These are phyloP conservation scores for Ciborinia camelliae DNA, from an alignment of 2,329 filamentous ascomycete species.

Conservation along the genomic window DNA sequence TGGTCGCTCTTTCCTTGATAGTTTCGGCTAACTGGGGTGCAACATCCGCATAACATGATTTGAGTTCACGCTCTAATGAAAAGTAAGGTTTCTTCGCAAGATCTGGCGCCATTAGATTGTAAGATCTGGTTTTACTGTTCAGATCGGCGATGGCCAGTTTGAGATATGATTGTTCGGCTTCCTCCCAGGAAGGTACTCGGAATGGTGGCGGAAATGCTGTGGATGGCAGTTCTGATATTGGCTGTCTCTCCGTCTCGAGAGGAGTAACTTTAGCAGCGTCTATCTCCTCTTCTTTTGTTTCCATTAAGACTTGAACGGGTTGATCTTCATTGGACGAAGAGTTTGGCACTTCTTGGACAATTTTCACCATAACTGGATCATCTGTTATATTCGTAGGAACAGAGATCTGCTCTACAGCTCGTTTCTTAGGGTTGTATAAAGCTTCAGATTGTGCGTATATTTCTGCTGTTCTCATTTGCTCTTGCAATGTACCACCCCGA, in stretches of 20 bases:
- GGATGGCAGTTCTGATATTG: constrained; percentile 22
- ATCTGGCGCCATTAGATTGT: constrained; percentile 92
- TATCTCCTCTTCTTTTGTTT: constrained; percentile 23
- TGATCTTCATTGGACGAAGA: constrained; percentile 20
- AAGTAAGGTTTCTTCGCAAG: constrained; percentile 93
- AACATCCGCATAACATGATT: constrained; percentile 78
- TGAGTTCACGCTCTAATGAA: constrained; percentile 75
- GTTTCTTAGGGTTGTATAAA: constrained; percentile 55
- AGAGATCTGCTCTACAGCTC: constrained; percentile 46
- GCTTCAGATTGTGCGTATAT: constrained; percentile 74
- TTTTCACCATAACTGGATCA: constrained; percentile 48
- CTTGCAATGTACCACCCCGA: constrained; percentile 68
- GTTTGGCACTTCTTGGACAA: constrained; percentile 40
- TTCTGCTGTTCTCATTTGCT: constrained; percentile 68
- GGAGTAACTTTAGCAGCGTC: constrained; percentile 7
- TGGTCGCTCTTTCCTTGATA: constrained; percentile 65
- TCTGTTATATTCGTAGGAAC: constrained; percentile 48
- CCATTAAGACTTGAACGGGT: constrained; percentile 23
- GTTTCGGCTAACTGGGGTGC: constrained; percentile 70
- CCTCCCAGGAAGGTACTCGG: constrained; percentile 74
- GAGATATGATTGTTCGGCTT: constrained; percentile 70
- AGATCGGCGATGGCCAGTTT: constrained; percentile 72
- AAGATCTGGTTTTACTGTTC: constrained; percentile 77
- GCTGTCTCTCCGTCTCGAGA: constrained; percentile 11
- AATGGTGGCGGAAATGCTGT: constrained; percentile 56